Evolutionary conservation across 768 basidiomycete species (phyloP).

Genomic region (Collybiopsis luxurians): DNA sequence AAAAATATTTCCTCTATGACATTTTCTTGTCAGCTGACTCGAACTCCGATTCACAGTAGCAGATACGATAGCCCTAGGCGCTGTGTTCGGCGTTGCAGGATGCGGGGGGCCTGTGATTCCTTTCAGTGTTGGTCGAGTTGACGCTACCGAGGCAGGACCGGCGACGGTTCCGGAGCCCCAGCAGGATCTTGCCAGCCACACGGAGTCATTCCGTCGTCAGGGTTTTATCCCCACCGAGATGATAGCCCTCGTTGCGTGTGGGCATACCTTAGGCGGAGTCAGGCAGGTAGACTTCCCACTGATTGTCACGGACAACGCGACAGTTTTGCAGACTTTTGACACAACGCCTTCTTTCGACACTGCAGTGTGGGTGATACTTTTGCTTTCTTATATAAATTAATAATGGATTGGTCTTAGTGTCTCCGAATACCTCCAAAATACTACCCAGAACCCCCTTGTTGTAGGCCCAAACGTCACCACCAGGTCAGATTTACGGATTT

Average conservation of each 20-base stretch:
- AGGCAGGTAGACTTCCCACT: constrained; percentile 1
- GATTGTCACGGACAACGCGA: background rate
- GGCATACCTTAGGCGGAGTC: constrained; percentile 5
- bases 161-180: constrained; percentile 6
- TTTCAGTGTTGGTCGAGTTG: constrained; percentile 18
- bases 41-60: constrained; percentile 10
- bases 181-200: constrained; percentile 1
- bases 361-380: background rate
- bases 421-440: constrained; percentile 2
- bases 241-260: constrained; percentile 3
- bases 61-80: constrained; percentile 18
- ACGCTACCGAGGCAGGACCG: constrained; percentile 17
- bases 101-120: constrained; percentile 20
- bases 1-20: background rate
- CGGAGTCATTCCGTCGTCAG: background rate
- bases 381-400: too few species aligned
- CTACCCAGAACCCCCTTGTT: background rate
- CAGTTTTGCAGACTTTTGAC: background rate
- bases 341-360: background rate
- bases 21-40: too few species aligned
- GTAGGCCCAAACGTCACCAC: constrained; percentile 3
- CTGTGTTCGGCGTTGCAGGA: constrained; percentile 4
- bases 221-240: constrained; percentile 2
- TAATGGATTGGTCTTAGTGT: background rate
- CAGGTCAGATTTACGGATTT: constrained; percentile 20